phyloP scores from a whole-genome alignment of 2,329 filamentous ascomycete genomes.

The Alternaria metachromatica region DNA sequence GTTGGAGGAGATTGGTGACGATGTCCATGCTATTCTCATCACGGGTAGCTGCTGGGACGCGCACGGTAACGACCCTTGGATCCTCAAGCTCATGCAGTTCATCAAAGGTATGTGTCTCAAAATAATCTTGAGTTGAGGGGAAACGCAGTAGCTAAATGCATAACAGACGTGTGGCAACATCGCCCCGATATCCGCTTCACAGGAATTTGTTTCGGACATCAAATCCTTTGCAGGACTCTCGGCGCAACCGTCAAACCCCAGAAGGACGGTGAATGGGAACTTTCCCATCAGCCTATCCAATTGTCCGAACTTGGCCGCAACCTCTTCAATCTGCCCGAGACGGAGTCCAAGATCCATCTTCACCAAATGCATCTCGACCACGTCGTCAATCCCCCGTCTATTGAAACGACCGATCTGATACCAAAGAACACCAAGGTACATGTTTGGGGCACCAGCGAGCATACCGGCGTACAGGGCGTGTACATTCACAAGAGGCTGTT shows the following conservation, averaged over 20 bases:
- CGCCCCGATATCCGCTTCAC: conserved; percentile 60
- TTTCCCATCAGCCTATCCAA: conserved; percentile 52
- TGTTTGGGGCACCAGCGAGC: conserved; percentile 56
- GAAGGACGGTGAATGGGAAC: conserved; percentile 54
- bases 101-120: conserved; percentile 49
- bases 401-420: conserved; percentile 27
- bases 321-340: conserved; percentile 48
- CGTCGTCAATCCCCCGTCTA: conserved; percentile 46
- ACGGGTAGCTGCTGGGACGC: conserved; percentile 58
- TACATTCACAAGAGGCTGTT: conserved; percentile 56
- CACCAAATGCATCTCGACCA: conserved; percentile 59
- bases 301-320: conserved; percentile 51
- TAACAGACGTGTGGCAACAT: conserved; percentile 57
- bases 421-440: conserved; percentile 53
- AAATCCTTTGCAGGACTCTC: conserved; percentile 54
- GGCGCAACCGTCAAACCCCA: conserved; percentile 50
- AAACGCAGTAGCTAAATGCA: conserved; percentile 2
- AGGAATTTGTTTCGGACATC: conserved; percentile 59
- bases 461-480: conserved; percentile 54
- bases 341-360: conserved; percentile 45
- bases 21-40: conserved; percentile 54
- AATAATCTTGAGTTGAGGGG: not conserved
- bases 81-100: conserved; percentile 52
- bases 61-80: conserved; percentile 55
- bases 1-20: conserved; percentile 55